phyloP scores from a whole-genome alignment of 257 asterid genomes.

The Rauvolfia tetraphylla region DNA sequence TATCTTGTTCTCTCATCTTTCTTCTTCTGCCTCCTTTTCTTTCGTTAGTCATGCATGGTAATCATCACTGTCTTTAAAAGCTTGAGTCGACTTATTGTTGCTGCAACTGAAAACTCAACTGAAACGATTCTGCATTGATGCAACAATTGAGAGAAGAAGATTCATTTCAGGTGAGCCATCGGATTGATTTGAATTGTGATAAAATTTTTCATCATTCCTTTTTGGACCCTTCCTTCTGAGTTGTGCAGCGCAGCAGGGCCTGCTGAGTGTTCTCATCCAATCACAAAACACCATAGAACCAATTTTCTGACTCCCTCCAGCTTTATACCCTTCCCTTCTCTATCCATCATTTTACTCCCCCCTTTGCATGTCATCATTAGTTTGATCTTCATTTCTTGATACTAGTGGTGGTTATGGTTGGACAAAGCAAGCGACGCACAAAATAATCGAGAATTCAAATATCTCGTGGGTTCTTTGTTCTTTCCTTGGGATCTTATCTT shows the following conservation, averaged over 20 bases:
- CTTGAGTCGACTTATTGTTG: constrained; percentile 21
- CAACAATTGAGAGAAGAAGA: not conserved
- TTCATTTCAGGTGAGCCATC: constrained; percentile 2
- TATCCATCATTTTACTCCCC: too few relatives aligned
- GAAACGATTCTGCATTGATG: constrained; percentile 3
- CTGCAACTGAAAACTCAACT: constrained; percentile 11
- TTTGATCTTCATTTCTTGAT: too few relatives aligned
- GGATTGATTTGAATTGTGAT: constrained; percentile 14
- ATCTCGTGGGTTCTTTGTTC: too few relatives aligned
- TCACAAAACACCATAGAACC: not conserved
- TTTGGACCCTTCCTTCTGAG: not conserved
- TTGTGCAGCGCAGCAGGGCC: too few relatives aligned
- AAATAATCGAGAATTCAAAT: too few relatives aligned
- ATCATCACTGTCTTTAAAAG: constrained; percentile 13
- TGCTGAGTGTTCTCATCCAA: constrained; percentile 12
- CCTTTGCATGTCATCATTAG: too few relatives aligned
- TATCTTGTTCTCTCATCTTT: not conserved
- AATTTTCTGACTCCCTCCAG: not conserved
- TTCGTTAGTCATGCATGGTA: constrained; percentile 10
- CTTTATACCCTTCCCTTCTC: not conserved
- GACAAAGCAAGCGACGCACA: too few relatives aligned
- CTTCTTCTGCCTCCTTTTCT: not conserved
- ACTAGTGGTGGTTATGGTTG: too few relatives aligned
- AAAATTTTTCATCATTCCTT: not conserved
- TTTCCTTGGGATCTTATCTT: not conserved